phyloP scores from a whole-genome alignment of 441 rosid species.

The Populus trichocarpa region DNA sequence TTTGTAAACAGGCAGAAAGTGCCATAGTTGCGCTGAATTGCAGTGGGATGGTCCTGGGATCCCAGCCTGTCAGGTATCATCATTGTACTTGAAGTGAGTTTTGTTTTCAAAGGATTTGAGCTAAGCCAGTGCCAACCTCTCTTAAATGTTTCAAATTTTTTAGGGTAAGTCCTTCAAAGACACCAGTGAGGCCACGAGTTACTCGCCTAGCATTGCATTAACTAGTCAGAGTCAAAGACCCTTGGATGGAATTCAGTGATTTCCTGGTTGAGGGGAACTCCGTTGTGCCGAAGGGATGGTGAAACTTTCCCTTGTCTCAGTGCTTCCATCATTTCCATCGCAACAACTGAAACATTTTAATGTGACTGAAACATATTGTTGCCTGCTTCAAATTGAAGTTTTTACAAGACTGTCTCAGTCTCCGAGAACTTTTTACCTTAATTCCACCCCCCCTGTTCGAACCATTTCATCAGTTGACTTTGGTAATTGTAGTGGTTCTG shows the following conservation, averaged over 20 bases:
- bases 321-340: conserved; percentile 34
- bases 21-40: conserved; percentile 88
- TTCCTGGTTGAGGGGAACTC: conserved; percentile 32
- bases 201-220: conserved; percentile 39
- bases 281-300: conserved; percentile 26
- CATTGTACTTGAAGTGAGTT: neutral
- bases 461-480: conserved; percentile 4
- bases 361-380: conserved; percentile 35
- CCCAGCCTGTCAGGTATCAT: conserved; percentile 71
- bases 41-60: conserved; percentile 78
- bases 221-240: conserved; percentile 12
- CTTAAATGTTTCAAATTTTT: neutral
- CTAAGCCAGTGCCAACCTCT: neutral
- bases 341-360: conserved; percentile 21
- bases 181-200: conserved; percentile 66
- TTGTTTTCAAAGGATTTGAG: neutral
- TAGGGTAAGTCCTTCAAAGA: conserved; percentile 76
- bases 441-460: conserved; percentile 6
- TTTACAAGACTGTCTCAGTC: conserved; percentile 23
- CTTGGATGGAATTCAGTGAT: conserved; percentile 31
- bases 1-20: conserved; percentile 69
- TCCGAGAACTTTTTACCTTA: conserved; percentile 2
- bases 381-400: conserved; percentile 40
- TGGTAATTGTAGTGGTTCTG: neutral
- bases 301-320: conserved; percentile 27